Conservation (phyloP, 164 flowering plant genomes). For the Nymphaea thermarum region DNA sequence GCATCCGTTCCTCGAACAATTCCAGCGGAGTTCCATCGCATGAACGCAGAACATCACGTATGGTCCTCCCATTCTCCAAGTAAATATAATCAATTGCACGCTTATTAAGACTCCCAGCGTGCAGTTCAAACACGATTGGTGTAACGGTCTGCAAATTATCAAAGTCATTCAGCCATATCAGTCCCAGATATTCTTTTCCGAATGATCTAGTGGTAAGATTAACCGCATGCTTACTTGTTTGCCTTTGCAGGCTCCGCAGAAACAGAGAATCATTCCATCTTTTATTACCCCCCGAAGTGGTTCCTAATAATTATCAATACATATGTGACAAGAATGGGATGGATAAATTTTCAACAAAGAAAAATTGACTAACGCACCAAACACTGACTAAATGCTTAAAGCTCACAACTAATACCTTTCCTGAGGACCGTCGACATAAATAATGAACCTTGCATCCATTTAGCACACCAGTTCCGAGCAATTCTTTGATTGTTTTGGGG, state of each 20-base stretch:
- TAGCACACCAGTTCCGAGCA: slow-evolving; percentile 55
- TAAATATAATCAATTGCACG: slow-evolving; percentile 56
- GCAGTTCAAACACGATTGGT: slow-evolving; percentile 51
- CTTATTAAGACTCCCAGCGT: slow-evolving; percentile 69
- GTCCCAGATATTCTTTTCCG: neutral
- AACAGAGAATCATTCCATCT: slow-evolving; percentile 57
- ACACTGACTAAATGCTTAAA: neutral
- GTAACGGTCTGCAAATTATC: slow-evolving; percentile 37
- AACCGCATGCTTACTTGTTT: slow-evolving; percentile 25
- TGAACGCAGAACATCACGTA: slow-evolving; percentile 54
- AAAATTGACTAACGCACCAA: neutral
- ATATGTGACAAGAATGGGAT: neutral
- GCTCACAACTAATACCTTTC: slow-evolving; percentile 12
- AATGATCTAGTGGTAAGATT: neutral
- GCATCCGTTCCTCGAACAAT: slow-evolving; percentile 29
- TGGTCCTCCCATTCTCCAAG: slow-evolving; percentile 59
- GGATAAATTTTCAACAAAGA: neutral
- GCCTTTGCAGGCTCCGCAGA: slow-evolving; percentile 51
- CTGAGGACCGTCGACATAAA: slow-evolving; percentile 15
- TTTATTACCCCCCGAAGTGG: slow-evolving; percentile 49
- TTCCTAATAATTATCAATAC: slow-evolving; percentile 5
- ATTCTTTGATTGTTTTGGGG: slow-evolving; percentile 38
- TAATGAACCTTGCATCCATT: slow-evolving; percentile 55
- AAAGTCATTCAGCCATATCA: neutral
- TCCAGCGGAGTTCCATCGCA: slow-evolving; percentile 34